A percentile compares a stretch with the other conserved stretches of the same genome.
These are phyloP conservation scores for Ophiostoma triangulosporum DNA, from an alignment of 2,329 filamentous ascomycete genomes.

Conservation along the genomic window DNA sequence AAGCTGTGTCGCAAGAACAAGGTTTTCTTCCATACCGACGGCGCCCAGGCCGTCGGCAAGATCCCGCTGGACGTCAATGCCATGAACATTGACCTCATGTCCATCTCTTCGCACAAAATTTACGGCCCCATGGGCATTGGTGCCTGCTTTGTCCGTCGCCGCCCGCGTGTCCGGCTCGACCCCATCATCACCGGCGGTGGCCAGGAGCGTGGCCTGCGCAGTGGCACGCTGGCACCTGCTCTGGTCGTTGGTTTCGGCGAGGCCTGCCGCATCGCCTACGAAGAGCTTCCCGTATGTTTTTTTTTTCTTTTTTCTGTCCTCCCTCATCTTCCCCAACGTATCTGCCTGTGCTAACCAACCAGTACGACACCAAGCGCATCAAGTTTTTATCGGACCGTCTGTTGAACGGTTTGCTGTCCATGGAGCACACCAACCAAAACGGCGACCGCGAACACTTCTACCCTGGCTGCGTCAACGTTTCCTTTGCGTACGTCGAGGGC, in stretches of 20 bases:
- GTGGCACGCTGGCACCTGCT: conserved; percentile 82
- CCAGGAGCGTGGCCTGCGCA: conserved; percentile 87
- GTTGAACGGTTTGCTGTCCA: conserved; percentile 63
- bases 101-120: conserved; percentile 96
- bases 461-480: conserved; percentile 94
- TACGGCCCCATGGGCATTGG: conserved; percentile 97
- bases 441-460: conserved; percentile 76
- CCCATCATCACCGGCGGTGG: conserved; percentile 94
- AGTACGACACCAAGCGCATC: conserved; percentile 90
- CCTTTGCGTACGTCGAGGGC: conserved; percentile 95
- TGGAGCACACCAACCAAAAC: conserved; percentile 90
- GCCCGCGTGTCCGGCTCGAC: conserved; percentile 85
- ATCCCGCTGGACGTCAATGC: conserved; percentile 93
- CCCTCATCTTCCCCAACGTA: background rate
- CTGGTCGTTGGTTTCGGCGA: conserved; percentile 89
- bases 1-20: conserved; percentile 82
- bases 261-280: conserved; percentile 78
- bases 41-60: conserved; percentile 94
- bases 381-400: conserved; percentile 71
- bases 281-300: conserved; percentile 77
- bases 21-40: conserved; percentile 96
- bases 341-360: no score
- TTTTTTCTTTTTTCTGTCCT: background rate
- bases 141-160: conserved; percentile 85
- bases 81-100: conserved; percentile 98